Conservation (phyloP, 2,329 filamentous ascomycete genomes). For the Alternaria novae-zelandiae region DNA sequence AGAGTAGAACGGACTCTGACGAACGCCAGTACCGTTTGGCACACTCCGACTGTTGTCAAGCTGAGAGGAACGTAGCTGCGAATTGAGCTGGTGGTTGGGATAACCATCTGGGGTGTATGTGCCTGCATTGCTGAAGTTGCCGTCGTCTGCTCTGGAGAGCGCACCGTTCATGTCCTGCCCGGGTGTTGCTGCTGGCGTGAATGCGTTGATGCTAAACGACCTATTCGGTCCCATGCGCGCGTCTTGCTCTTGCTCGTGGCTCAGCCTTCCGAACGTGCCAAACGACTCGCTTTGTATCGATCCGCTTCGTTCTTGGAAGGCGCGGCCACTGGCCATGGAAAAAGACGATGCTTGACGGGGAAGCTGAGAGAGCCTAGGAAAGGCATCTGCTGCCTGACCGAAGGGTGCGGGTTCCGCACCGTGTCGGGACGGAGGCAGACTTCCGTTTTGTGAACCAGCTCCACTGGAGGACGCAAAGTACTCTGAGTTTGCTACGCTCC, state of each 20-base stretch:
- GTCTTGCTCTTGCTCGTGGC: constrained; percentile 45
- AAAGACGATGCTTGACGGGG: constrained; percentile 57
- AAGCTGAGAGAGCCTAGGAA: constrained; percentile 39
- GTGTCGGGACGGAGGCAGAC: constrained; percentile 63
- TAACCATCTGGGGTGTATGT: constrained; percentile 47
- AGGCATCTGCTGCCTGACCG: constrained; percentile 36
- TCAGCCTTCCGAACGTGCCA: constrained; percentile 43
- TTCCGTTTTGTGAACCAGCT: constrained; percentile 60
- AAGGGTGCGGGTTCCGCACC: constrained; percentile 50
- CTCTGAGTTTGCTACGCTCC: constrained; percentile 48
- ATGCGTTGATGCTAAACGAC: constrained; percentile 38
- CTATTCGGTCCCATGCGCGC: constrained; percentile 40
- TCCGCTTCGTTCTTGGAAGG: constrained; percentile 47
- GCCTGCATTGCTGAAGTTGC: constrained; percentile 26
- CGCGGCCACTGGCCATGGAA: constrained; percentile 54
- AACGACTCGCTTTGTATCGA: constrained; percentile 48
- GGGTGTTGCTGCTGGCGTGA: constrained; percentile 29
- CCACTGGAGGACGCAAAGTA: constrained; percentile 55
- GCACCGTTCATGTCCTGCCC: constrained; percentile 29
- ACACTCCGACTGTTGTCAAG: constrained; percentile 53
- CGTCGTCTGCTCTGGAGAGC: constrained; percentile 28
- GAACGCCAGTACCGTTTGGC: constrained; percentile 51
- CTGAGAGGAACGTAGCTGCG: constrained; percentile 49
- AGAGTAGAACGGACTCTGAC: constrained; percentile 57
- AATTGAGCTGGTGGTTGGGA: constrained; percentile 36